phyloP scores from a whole-genome alignment of 2,329 filamentous ascomycete species.

The Fusarium miscanthi region DNA sequence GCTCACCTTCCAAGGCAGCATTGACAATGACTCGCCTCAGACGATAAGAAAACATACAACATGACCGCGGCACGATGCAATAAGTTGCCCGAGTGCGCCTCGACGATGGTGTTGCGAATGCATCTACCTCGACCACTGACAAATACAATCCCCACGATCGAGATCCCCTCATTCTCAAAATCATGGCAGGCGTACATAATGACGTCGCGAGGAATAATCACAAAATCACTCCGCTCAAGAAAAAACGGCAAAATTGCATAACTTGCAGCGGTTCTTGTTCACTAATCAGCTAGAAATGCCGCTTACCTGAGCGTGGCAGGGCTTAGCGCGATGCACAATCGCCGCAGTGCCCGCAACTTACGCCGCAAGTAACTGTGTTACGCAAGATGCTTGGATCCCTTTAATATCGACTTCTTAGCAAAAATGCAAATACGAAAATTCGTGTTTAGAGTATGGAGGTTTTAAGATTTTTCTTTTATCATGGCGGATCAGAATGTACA shows the following conservation, averaged over 20 bases:
- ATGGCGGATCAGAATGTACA: neutral
- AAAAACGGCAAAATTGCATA: neutral
- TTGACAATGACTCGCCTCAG: neutral
- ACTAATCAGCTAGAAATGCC: neutral
- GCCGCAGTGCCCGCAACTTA: neutral
- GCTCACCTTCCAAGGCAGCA: neutral
- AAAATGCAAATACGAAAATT: neutral
- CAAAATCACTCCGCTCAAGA: neutral
- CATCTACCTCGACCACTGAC: neutral
- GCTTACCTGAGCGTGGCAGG: neutral
- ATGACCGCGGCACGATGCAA: neutral
- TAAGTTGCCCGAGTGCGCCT: neutral
- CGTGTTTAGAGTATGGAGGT: neutral
- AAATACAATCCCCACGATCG: neutral
- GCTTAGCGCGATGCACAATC: neutral
- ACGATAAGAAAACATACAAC: neutral
- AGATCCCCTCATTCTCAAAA: neutral
- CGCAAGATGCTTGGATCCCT: neutral
- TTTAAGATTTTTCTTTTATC: rapidly evolving
- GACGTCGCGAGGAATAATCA: neutral
- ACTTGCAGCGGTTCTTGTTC: neutral
- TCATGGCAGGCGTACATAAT: neutral
- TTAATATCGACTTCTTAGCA: neutral
- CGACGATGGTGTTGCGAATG: neutral
- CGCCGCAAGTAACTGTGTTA: neutral